Conservation (phyloP, 768 basidiomycete genomes). For the Lactarius tabidus region DNA sequence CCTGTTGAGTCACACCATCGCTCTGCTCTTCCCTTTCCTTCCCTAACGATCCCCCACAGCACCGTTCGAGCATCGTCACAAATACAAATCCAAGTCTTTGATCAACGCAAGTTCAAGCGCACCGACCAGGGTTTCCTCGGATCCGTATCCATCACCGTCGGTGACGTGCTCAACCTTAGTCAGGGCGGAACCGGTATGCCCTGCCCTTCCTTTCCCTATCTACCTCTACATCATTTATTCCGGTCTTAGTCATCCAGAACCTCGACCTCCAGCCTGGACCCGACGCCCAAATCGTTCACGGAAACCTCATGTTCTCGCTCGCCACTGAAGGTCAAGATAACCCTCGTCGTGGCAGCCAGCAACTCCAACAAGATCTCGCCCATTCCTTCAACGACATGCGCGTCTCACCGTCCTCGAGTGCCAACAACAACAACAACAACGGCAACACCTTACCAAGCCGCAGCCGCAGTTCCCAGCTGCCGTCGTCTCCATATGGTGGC, state of each 20-base stretch:
- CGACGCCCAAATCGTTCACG: constrained; percentile 76
- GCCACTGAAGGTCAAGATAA: constrained; percentile 31
- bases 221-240: background rate
- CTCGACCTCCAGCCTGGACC: constrained; percentile 69
- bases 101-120: constrained; percentile 83
- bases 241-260: constrained; percentile 56
- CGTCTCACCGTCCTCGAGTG: background rate
- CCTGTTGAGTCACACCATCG: constrained; percentile 47
- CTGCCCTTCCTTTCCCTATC: background rate
- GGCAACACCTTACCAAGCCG: constrained; percentile 11
- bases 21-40: background rate
- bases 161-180: constrained; percentile 39
- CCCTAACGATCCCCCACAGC: constrained; percentile 36
- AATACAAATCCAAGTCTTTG: constrained; percentile 83
- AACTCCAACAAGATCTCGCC: constrained; percentile 25
- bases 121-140: constrained; percentile 72
- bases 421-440: background rate
- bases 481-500: background rate
- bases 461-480: constrained; percentile 15
- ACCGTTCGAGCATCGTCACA: constrained; percentile 69
- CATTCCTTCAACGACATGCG: constrained; percentile 18
- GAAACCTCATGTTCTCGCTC: constrained; percentile 68
- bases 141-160: constrained; percentile 43
- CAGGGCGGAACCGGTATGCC: constrained; percentile 31
- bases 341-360: constrained; percentile 17